Conservation (phyloP, 345 rosid species). For the Iberis pinnata region DNA sequence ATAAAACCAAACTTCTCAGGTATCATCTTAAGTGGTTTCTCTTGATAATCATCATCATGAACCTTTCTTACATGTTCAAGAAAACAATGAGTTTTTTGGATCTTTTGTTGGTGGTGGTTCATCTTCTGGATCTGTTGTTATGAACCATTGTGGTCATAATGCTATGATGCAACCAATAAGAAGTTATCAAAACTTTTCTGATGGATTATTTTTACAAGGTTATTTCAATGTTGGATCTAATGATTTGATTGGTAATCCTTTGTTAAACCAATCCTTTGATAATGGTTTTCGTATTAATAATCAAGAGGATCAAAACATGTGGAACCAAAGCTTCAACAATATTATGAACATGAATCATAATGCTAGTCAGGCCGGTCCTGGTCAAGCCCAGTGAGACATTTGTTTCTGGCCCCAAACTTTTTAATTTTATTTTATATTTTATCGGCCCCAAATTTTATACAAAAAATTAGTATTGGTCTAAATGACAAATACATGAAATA, state of each 20-base stretch:
- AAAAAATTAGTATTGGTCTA: too few species aligned
- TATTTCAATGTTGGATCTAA: slow-evolving; percentile 5
- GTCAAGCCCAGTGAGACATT: too few species aligned
- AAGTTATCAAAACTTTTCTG: neutral
- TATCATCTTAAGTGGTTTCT: slow-evolving; percentile 4
- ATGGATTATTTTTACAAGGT: neutral
- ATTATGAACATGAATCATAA: neutral
- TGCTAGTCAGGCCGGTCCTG: too few species aligned
- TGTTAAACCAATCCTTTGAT: slow-evolving; percentile 8
- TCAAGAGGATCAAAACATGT: slow-evolving; percentile 3
- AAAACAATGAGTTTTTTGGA: slow-evolving; percentile 14
- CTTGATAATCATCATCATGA: neutral
- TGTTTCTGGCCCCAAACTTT: too few species aligned
- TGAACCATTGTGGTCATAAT: slow-evolving; percentile 1
- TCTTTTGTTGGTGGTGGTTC: slow-evolving; percentile 2
- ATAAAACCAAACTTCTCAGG: neutral
- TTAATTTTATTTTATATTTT: too few species aligned
- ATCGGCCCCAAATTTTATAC: too few species aligned
- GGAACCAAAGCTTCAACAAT: slow-evolving; percentile 11
- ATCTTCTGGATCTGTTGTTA: neutral
- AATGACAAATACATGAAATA: too few species aligned
- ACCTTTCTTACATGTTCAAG: slow-evolving; percentile 1
- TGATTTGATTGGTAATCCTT: slow-evolving; percentile 17
- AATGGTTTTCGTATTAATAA: neutral
- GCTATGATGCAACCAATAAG: too few species aligned